Base-by-base conservation (phyloP, 306 rosid genomes). In the Quillaja saponaria region DNA sequence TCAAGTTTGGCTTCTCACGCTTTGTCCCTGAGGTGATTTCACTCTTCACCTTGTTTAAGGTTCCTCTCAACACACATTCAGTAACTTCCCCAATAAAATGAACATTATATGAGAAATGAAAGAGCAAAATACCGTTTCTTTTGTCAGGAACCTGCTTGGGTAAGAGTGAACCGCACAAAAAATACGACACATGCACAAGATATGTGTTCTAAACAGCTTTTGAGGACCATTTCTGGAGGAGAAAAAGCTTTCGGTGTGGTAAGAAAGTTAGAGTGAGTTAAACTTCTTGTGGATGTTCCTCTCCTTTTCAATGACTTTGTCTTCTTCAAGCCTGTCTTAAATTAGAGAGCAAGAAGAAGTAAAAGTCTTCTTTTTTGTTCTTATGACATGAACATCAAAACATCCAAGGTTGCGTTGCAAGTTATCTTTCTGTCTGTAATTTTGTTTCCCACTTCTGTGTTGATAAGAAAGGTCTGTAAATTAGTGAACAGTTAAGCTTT, bases 111-210 rank as follows among this genome's bases (percentile, higher is more conserved):
- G 28, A 21, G 46, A 47, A 10, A 71, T 49, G 13, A 46, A 28
- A 25, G 35, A 20, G 4, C 41, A 41, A 21, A 44, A n/a, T n/a
- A 12, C 39, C 64, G 60, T 66, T 55, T 33, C 76, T 40, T 59
- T 60, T 77, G 44, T 49, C 78, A 94, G 99, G 99, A 94, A 74
- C 99, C 99, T 7, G 99, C 95, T 13, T 94, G 99, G 99, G 97
- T 92, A 17, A 81, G 69, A 79, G 99, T 95, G 15, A 76, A 71
- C 74, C 97, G 99, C 0, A 83, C 74, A 51, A 83, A 85, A 68
- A 75, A 66, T 34, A 88, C 81, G 1, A 76, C 91, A 10, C 82
- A 78, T 46, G 97, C 90, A 0, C 97, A 85, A 61, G 73, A 81
- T 76, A 71, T 89, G 70, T 94, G 89, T 62, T 84, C 87, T 31